phyloP scores from a whole-genome alignment of 2,329 filamentous ascomycete species.

The Neurospora crassa region DNA sequence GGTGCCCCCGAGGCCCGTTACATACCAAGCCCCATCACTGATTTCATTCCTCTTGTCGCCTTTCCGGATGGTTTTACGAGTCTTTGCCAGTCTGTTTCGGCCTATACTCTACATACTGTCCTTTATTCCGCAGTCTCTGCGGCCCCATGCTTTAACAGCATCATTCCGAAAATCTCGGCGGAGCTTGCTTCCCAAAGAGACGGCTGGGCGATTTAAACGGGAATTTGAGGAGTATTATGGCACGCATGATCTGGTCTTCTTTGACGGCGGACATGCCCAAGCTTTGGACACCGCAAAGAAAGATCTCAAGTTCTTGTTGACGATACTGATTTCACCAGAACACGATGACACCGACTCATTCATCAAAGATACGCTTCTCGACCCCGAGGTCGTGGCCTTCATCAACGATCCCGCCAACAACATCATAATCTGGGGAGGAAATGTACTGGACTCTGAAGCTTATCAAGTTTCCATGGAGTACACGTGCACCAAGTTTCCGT shows the following conservation, averaged over 20 bases:
- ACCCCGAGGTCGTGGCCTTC: slow-evolving; percentile 63
- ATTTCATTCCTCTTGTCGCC: slow-evolving; percentile 73
- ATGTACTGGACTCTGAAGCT: slow-evolving; percentile 84
- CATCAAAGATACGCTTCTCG: slow-evolving; percentile 71
- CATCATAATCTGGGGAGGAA: slow-evolving; percentile 85
- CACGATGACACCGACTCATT: slow-evolving; percentile 86
- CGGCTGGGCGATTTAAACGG: slow-evolving; percentile 76
- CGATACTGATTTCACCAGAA: slow-evolving; percentile 81
- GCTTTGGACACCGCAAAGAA: slow-evolving; percentile 83
- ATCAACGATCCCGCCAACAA: slow-evolving; percentile 67
- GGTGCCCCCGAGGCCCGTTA: slow-evolving; percentile 63
- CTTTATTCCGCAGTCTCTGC: slow-evolving; percentile 61
- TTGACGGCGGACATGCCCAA: slow-evolving; percentile 84
- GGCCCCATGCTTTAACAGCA: slow-evolving; percentile 44
- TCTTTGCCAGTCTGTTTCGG: slow-evolving; percentile 60
- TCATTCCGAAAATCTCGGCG: slow-evolving; percentile 49
- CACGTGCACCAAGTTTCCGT: slow-evolving; percentile 86
- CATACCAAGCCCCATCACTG: slow-evolving; percentile 63
- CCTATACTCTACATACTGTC: slow-evolving; percentile 70
- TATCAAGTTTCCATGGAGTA: slow-evolving; percentile 87
- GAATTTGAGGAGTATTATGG: slow-evolving; percentile 96
- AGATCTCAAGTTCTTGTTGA: slow-evolving; percentile 84
- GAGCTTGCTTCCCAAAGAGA: slow-evolving; percentile 75
- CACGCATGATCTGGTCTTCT: slow-evolving; percentile 60
- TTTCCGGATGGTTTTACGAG: slow-evolving; percentile 65